Percentiles rank a stretch among this genome's conserved stretches.
Conservation (phyloP, 2,329 filamentous ascomycete genomes). For the Arthrobotrys entomopaga region DNA sequence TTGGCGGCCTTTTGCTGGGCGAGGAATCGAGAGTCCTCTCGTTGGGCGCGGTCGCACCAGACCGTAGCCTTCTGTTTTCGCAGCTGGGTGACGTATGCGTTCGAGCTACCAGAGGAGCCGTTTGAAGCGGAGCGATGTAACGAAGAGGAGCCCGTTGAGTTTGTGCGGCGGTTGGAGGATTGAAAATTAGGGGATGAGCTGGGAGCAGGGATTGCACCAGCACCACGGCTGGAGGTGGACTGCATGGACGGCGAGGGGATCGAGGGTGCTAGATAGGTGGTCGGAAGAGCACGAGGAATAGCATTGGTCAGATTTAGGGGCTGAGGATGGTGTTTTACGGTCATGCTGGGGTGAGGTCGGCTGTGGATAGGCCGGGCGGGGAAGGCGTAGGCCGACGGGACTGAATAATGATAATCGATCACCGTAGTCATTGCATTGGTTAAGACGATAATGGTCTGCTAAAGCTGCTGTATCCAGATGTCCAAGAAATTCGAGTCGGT, state of each 20-base stretch:
- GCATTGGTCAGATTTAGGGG: slow-evolving; percentile 41
- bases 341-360: slow-evolving; percentile 18
- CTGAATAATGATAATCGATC: slow-evolving; percentile 52
- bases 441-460: neutral
- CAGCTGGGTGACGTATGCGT: slow-evolving; percentile 94
- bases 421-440: slow-evolving; percentile 54
- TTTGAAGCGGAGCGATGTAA: slow-evolving; percentile 47
- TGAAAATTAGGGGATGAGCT: slow-evolving; percentile 15
- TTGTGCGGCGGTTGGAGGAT: slow-evolving; percentile 40
- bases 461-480: neutral
- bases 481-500: neutral
- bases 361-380: slow-evolving; percentile 32
- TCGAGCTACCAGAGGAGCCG: slow-evolving; percentile 61
- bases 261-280: slow-evolving; percentile 22
- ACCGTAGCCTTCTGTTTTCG: slow-evolving; percentile 97
- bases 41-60: slow-evolving; percentile 94
- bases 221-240: neutral
- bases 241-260: slow-evolving; percentile 38
- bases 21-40: slow-evolving; percentile 84
- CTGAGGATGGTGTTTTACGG: slow-evolving; percentile 46
- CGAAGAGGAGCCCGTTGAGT: slow-evolving; percentile 44
- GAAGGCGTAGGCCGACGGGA: slow-evolving; percentile 51
- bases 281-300: slow-evolving; percentile 40
- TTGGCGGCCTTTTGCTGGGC: slow-evolving; percentile 89
- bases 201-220: neutral